phyloP scores from a whole-genome alignment of 345 rosid genomes.

The Eucalyptus tenuipes region DNA sequence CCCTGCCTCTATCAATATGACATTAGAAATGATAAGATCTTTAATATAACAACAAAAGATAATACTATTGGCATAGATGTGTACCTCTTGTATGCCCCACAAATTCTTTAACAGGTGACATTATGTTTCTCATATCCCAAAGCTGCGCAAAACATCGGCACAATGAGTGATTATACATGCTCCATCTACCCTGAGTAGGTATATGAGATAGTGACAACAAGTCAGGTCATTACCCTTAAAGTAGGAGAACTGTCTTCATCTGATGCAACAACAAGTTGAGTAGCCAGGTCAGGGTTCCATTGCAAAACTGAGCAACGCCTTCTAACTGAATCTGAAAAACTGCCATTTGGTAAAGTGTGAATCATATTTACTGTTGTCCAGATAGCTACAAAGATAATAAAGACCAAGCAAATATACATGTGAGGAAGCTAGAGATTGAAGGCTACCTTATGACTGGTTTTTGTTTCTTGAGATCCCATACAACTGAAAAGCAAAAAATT shows the following conservation, averaged over 20 bases:
- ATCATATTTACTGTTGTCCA: neutral
- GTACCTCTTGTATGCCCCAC: slow-evolving; percentile 92
- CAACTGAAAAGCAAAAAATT: slow-evolving; percentile 34
- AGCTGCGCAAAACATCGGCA: slow-evolving; percentile 35
- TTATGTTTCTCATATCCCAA: slow-evolving; percentile 94
- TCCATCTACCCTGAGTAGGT: neutral
- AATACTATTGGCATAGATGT: neutral
- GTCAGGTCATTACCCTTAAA: slow-evolving; percentile 45
- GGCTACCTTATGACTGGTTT: slow-evolving; percentile 81
- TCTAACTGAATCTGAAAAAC: slow-evolving; percentile 84
- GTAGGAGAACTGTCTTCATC: slow-evolving; percentile 87
- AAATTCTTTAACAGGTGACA: slow-evolving; percentile 87
- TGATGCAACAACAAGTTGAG: slow-evolving; percentile 96
- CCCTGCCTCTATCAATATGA: neutral
- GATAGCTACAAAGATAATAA: neutral
- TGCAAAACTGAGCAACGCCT: slow-evolving; percentile 96
- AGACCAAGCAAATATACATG: neutral
- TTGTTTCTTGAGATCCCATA: slow-evolving; percentile 98
- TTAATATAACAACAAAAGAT: neutral
- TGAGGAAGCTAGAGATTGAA: slow-evolving; percentile 1
- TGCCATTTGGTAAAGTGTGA: slow-evolving; percentile 8
- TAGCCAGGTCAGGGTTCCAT: slow-evolving; percentile 98
- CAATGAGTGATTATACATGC: neutral
- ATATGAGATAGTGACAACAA: neutral
- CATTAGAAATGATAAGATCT: neutral